These are phyloP conservation scores for Paratinospora sagittata DNA, from an alignment of 164 flowering plant genomes.

Conservation along the genomic window DNA sequence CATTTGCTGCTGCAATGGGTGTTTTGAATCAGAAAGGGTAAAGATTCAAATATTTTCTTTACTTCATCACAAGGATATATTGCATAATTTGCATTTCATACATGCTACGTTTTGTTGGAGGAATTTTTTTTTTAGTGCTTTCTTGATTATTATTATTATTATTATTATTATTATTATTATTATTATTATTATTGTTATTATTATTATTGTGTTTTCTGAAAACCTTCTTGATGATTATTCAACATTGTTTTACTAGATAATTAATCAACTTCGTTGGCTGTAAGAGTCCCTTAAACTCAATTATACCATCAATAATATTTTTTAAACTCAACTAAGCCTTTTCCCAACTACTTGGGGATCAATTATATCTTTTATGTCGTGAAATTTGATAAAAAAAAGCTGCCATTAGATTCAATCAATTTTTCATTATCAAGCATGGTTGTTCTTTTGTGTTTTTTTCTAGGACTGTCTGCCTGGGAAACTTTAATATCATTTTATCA, in stretches of 20 bases:
- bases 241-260: not conserved
- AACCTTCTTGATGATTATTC: too few relatives aligned
- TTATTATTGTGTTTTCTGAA: too few relatives aligned
- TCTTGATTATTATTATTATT: not conserved
- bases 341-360: not conserved
- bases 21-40: conserved; percentile 71
- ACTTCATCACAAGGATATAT: not conserved
- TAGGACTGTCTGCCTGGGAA: not conserved
- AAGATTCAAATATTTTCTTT: not conserved
- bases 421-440: not conserved
- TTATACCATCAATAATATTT: not conserved
- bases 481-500: too few relatives aligned
- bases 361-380: not conserved
- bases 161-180: too few relatives aligned
- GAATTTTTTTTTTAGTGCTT: not conserved
- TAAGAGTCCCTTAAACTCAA: not conserved
- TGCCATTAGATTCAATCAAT: too few relatives aligned
- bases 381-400: too few relatives aligned
- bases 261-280: not conserved
- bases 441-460: not conserved
- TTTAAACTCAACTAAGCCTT: too few relatives aligned
- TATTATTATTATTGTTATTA: too few relatives aligned
- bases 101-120: not conserved
- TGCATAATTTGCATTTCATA: not conserved
- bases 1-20: conserved; percentile 92